These are phyloP conservation scores for Raffaelea deltoideospora DNA, from an alignment of 2,329 filamentous ascomycete genomes.

Conservation along the genomic window DNA sequence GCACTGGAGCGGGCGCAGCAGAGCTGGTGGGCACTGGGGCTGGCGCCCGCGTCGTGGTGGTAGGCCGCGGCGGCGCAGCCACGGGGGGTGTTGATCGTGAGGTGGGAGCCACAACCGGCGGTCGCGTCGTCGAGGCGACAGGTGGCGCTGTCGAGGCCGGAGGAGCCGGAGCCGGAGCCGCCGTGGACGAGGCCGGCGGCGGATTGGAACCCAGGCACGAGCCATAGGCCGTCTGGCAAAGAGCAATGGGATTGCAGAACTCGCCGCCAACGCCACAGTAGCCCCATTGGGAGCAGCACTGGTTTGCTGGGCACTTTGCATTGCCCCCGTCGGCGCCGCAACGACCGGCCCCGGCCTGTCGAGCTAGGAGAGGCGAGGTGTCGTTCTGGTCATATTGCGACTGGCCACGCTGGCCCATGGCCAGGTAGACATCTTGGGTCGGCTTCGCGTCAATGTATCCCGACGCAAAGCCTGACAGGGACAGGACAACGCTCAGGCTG, in stretches of 20 bases:
- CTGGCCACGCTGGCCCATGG: not conserved
- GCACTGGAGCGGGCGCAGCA: not conserved
- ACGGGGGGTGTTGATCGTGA: not conserved
- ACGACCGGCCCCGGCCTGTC: conserved; percentile 1
- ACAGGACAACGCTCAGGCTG: conserved; percentile 1
- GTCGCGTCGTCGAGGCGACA: conserved; percentile 9
- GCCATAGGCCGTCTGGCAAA: conserved; percentile 8
- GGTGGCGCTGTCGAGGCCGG: conserved; percentile 1
- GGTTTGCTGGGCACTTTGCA: conserved; percentile 7
- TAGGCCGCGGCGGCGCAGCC: not conserved
- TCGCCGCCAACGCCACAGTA: conserved; percentile 8
- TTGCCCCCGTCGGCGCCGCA: conserved; percentile 6
- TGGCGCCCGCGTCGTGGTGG: conserved; percentile 8
- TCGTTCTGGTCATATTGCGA: not conserved
- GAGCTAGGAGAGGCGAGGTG: not conserved
- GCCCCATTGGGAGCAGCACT: conserved; percentile 11
- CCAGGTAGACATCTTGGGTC: too few species aligned
- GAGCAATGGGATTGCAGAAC: conserved; percentile 6
- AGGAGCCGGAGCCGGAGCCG: not conserved
- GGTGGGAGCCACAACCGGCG: conserved; percentile 5
- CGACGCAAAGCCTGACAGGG: conserved; percentile 2
- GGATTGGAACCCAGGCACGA: conserved; percentile 5
- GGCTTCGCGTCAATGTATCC: too few species aligned
- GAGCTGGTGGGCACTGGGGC: not conserved
- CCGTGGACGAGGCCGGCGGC: conserved; percentile 1